Conservation (phyloP, 2,329 filamentous ascomycete species). For the Thyridium curvatum region DNA sequence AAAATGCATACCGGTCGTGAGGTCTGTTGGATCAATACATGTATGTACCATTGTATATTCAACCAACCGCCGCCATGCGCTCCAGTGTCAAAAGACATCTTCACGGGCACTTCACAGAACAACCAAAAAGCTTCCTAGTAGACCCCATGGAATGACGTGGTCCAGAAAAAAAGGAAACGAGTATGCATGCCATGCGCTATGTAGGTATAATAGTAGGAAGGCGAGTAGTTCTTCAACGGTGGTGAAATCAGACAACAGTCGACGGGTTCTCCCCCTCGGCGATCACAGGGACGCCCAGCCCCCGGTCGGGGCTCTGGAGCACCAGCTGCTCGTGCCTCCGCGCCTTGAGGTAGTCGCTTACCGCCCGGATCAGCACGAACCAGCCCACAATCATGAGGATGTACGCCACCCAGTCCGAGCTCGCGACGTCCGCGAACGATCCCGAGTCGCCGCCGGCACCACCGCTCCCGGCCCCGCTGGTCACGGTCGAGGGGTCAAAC, state of each 20-base stretch:
- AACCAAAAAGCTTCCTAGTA: too few species aligned
- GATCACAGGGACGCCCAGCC: slow-evolving; percentile 77
- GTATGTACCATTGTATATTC: too few species aligned
- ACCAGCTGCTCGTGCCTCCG: slow-evolving; percentile 89
- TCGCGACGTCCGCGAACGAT: slow-evolving; percentile 52
- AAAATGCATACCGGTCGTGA: too few species aligned
- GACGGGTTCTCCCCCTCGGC: slow-evolving; percentile 78
- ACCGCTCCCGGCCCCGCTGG: slow-evolving; percentile 25
- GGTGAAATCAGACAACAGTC: slow-evolving; percentile 55
- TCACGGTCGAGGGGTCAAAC: slow-evolving; percentile 70
- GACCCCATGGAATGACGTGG: too few species aligned
- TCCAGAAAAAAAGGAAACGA: background rate
- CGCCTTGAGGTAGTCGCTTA: slow-evolving; percentile 83
- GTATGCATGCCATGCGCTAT: background rate
- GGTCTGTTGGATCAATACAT: too few species aligned
- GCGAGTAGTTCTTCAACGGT: too few species aligned
- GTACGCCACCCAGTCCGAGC: slow-evolving; percentile 86
- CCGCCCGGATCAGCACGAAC: slow-evolving; percentile 94
- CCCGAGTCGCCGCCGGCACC: slow-evolving; percentile 31
- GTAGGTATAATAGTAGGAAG: too few species aligned
- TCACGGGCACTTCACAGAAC: too few species aligned
- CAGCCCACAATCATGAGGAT: slow-evolving; percentile 94
- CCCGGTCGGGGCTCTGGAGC: slow-evolving; percentile 84
- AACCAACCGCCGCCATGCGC: too few species aligned
- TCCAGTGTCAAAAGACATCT: slow-evolving; percentile 2